phyloP scores from a whole-genome alignment of 257 asterid species.

The Nicotiana sylvestris region DNA sequence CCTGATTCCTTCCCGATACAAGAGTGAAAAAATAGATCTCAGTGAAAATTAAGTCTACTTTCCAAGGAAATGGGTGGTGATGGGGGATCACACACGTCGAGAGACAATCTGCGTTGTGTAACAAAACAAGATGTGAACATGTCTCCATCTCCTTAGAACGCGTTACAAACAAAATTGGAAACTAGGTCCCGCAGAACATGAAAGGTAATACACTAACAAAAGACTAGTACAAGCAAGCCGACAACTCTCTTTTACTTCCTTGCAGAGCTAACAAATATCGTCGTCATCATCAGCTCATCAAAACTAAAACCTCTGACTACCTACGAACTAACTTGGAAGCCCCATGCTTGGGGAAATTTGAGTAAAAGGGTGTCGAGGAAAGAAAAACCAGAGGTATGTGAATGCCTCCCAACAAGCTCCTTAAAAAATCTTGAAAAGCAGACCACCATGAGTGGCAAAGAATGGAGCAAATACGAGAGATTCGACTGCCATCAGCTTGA shows the following conservation, averaged over 20 bases:
- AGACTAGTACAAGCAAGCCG: background rate
- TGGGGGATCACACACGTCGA: too few relatives aligned
- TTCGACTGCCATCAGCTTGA: constrained; percentile 53
- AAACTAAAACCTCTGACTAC: background rate
- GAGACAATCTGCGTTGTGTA: too few relatives aligned
- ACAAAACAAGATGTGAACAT: too few relatives aligned
- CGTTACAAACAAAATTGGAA: constrained; percentile 1
- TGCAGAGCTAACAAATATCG: background rate
- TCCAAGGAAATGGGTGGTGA: too few relatives aligned
- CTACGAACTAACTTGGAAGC: background rate
- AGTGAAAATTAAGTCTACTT: too few relatives aligned
- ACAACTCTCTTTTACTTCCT: background rate
- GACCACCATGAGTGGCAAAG: constrained; percentile 45
- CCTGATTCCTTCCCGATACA: too few relatives aligned
- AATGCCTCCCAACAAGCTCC: background rate
- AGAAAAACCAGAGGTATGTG: background rate
- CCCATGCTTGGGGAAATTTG: background rate
- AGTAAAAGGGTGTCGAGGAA: background rate
- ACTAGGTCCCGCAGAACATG: background rate
- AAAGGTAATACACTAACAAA: background rate
- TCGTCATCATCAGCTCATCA: background rate
- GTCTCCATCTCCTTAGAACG: too few relatives aligned
- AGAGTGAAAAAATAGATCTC: too few relatives aligned
- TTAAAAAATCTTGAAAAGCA: constrained; percentile 36
- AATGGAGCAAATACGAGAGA: constrained; percentile 52